phyloP scores from a whole-genome alignment of 2,329 filamentous ascomycete species.

The Epichloe uncinata region DNA sequence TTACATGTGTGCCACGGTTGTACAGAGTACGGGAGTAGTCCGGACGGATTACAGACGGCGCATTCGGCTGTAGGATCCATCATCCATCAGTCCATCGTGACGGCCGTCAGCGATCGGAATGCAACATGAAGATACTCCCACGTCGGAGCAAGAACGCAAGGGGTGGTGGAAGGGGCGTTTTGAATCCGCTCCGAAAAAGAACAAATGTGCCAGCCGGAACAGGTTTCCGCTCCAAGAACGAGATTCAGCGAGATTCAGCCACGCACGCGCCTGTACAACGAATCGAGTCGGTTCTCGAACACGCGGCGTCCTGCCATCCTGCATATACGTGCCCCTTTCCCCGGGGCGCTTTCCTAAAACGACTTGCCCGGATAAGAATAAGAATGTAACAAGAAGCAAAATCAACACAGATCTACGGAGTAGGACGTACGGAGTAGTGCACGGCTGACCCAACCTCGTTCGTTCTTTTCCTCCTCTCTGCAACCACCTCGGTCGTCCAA shows the following conservation, averaged over 20 bases:
- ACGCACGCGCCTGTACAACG: slow-evolving; percentile 9
- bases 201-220: too few species aligned
- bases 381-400: neutral
- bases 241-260: slow-evolving; percentile 2
- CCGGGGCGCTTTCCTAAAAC: neutral
- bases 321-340: neutral
- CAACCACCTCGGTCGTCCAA: neutral
- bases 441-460: neutral
- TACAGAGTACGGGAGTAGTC: too few species aligned
- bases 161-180: neutral
- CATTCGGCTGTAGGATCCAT: too few species aligned
- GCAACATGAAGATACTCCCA: too few species aligned
- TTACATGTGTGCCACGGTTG: neutral
- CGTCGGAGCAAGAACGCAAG: too few species aligned
- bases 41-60: too few species aligned
- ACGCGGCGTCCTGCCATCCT: neutral
- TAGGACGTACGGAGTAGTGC: neutral
- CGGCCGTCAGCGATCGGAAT: too few species aligned
- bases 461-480: neutral
- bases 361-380: neutral
- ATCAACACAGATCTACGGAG: neutral
- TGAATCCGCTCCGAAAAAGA: too few species aligned
- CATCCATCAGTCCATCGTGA: too few species aligned
- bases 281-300: slow-evolving; percentile 2
- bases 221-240: too few species aligned